A percentile compares a stretch with the other conserved stretches of the same genome.
Conservation (phyloP, 225 moss, liverwort and hornwort species). For the Bryoerythrophyllum caledonicum region DNA sequence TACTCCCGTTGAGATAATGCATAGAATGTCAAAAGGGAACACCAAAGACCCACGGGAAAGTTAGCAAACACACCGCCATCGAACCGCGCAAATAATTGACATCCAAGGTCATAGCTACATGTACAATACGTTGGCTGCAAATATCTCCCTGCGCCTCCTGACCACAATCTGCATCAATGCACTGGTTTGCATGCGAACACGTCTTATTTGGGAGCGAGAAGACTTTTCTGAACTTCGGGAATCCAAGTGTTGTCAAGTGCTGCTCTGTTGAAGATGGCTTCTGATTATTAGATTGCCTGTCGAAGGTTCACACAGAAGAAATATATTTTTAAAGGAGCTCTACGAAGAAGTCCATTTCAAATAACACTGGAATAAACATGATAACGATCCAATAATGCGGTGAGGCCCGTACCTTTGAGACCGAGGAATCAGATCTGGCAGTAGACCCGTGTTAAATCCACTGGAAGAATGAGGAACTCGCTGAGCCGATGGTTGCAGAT, state of each 20-base stretch:
- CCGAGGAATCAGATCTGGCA: slow-evolving; percentile 16
- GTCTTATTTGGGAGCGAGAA: slow-evolving; percentile 30
- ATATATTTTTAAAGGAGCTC: background rate
- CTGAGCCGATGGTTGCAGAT: background rate
- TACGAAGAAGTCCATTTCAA: background rate
- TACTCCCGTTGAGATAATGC: background rate
- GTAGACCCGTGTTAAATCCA: slow-evolving; percentile 1
- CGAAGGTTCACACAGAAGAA: background rate
- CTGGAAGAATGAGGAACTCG: slow-evolving; percentile 4
- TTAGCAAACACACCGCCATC: slow-evolving; percentile 31
- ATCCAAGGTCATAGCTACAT: slow-evolving; percentile 45
- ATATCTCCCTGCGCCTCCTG: slow-evolving; percentile 18
- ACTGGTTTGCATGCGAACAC: slow-evolving; percentile 10
- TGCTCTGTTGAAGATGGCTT: slow-evolving; percentile 7
- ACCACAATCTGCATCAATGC: slow-evolving; percentile 19
- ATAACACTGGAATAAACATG: background rate
- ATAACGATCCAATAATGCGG: background rate
- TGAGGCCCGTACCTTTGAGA: slow-evolving; percentile 15
- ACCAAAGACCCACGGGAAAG: background rate
- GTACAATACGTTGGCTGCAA: slow-evolving; percentile 35
- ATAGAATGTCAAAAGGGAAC: background rate
- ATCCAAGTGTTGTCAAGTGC: slow-evolving; percentile 9
- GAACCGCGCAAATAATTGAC: slow-evolving; percentile 47
- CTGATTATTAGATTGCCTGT: slow-evolving; percentile 15
- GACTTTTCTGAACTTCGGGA: slow-evolving; percentile 34